Conservation (phyloP, 2,329 filamentous ascomycete genomes). For the Trichoderma asperellum region DNA sequence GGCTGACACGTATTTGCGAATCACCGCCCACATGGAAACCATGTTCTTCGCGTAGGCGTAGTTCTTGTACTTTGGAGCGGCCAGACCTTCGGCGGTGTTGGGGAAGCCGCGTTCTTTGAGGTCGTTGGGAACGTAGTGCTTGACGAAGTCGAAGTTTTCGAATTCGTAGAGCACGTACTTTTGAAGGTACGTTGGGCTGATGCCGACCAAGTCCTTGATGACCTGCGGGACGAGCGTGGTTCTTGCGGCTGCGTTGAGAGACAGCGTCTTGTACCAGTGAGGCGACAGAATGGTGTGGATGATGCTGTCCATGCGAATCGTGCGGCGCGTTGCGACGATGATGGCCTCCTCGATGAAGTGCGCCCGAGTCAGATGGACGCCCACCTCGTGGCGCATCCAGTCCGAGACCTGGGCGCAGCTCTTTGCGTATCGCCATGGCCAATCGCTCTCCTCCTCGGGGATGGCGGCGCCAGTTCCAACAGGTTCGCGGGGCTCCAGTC, state of each 20-base stretch:
- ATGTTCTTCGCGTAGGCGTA: slow-evolving; percentile 55
- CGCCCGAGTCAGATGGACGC: slow-evolving; percentile 50
- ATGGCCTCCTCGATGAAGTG: slow-evolving; percentile 39
- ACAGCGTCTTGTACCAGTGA: slow-evolving; percentile 56
- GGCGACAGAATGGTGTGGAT: slow-evolving; percentile 50
- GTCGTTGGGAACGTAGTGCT: neutral
- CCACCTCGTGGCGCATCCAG: slow-evolving; percentile 54
- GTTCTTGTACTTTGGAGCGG: slow-evolving; percentile 52
- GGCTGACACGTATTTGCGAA: slow-evolving; percentile 48
- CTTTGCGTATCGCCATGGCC: slow-evolving; percentile 58
- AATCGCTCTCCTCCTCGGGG: slow-evolving; percentile 46
- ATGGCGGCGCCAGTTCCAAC: slow-evolving; percentile 24
- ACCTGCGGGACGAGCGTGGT: slow-evolving; percentile 46
- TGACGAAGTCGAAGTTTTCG: neutral
- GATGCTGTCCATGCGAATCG: slow-evolving; percentile 47
- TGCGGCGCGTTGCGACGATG: slow-evolving; percentile 52
- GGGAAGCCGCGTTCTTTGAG: neutral
- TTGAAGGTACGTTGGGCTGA: neutral
- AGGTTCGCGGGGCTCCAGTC: neutral
- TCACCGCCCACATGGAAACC: slow-evolving; percentile 48
- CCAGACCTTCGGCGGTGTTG: neutral
- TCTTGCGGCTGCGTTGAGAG: slow-evolving; percentile 53
- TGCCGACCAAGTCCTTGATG: neutral
- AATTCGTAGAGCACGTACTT: neutral
- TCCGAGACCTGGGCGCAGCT: slow-evolving; percentile 53